Evolutionary conservation across 2,329 filamentous ascomycete species (phyloP), one percentile per base, ranked within the genome.

Genomic region (Setomelanomma holmii): DNA sequence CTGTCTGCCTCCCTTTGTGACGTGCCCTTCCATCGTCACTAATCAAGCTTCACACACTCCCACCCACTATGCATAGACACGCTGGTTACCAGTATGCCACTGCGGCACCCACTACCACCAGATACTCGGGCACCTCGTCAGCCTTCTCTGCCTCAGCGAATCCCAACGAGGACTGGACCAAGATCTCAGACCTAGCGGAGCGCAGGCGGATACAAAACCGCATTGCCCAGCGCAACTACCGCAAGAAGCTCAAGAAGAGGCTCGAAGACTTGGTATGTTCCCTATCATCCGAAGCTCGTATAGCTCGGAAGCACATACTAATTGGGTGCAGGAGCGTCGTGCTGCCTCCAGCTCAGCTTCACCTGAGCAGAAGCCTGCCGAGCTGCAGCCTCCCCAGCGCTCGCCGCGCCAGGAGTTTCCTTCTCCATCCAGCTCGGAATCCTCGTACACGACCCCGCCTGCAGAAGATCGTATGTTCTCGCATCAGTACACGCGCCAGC

Each of bases 141-240:
- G 93, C 93, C 66, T 96, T 96, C 82, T 96, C 91, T 78, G 89
- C 89, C 68, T 96, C 91, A 60, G 93, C 93, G 67, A 96, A 96
- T 75, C 90, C 93, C 49, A 93, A 97, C 72, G 93, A 98, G 79
- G 93, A 98, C 80, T 98, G 93, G 93, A 97, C 93, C 73, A 96
- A 97, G 86, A 96, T 98, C 75, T 96, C 93, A 51, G 93, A 98
- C 76, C 87, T 98, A 54, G 93, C 93, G 45, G 93, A 98, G 79
- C 88, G 95, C 71, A 84, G 93, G 69, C 86, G 93, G 73, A 96
- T 97, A 80, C 93, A 98, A 79, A 98, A 98, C 80, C 88, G 93
- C 66, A 97, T 98, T 82, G 93, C 93, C 64, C 93, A 98, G 79
- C 89, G 93, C 69, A 96, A 96, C 81, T 97, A 97, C 80, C 92